Percentiles rank a stretch among this genome's conserved stretches.
Conservation (phyloP, 176 grass and related monocot species). For the Carex parvula region DNA sequence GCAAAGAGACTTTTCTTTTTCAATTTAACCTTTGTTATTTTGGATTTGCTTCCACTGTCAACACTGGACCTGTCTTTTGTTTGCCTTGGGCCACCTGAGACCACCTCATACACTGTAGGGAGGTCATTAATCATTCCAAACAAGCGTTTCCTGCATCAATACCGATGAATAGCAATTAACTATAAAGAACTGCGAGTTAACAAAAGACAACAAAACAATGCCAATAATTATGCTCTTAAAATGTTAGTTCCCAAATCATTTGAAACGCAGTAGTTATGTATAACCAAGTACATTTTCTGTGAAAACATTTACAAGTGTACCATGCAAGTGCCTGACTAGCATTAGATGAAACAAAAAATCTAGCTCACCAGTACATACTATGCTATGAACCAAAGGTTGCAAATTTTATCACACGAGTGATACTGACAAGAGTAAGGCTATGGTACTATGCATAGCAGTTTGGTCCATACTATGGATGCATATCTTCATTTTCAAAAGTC, state of each 20-base stretch:
- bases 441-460: no score
- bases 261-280: neutral
- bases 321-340: neutral
- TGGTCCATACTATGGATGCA: no score
- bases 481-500: no score
- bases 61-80: constrained; percentile 55
- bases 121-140: constrained; percentile 95
- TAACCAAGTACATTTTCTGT: neutral
- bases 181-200: neutral
- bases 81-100: constrained; percentile 40
- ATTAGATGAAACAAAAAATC: neutral
- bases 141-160: constrained; percentile 66
- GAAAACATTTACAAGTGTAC: neutral
- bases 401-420: neutral
- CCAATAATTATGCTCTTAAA: neutral
- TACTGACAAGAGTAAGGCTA: neutral
- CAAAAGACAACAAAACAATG: neutral
- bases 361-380: neutral
- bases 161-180: constrained; percentile 6
- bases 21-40: constrained; percentile 55
- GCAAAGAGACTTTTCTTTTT: neutral
- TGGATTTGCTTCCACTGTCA: constrained; percentile 74
- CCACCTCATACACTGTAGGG: constrained; percentile 81
- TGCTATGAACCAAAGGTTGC: neutral
- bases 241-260: neutral